These are phyloP conservation scores for Daucus carota DNA, from an alignment of 129 eudicot species.

Conservation along the genomic window DNA sequence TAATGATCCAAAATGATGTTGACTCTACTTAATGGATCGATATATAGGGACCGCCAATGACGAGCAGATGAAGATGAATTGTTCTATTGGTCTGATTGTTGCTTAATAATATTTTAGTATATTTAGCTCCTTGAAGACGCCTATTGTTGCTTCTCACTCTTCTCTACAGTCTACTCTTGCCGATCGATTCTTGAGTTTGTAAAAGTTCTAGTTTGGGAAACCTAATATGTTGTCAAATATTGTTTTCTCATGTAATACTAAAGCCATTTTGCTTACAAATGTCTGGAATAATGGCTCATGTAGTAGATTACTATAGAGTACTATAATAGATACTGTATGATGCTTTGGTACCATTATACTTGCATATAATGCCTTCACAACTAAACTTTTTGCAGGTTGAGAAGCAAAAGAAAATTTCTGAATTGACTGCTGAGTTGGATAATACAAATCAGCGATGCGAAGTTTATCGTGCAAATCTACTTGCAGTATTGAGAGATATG, in stretches of 20 bases:
- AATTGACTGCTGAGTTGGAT: constrained; percentile 25
- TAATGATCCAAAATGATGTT: neutral
- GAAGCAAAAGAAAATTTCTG: constrained; percentile 22
- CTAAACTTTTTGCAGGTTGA: constrained; percentile 14
- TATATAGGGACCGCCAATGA: neutral
- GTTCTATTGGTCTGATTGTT: neutral
- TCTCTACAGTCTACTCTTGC: neutral
- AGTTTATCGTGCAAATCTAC: constrained; percentile 29
- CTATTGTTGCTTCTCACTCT: neutral
- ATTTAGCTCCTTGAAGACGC: neutral
- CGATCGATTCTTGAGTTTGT: neutral
- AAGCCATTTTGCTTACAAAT: neutral
- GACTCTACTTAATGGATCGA: neutral
- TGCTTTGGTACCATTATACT: neutral
- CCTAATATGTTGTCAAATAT: neutral
- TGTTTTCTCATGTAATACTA: neutral
- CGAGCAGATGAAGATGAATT: neutral
- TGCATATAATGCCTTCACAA: neutral
- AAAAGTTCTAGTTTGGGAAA: neutral
- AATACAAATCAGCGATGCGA: constrained; percentile 20
- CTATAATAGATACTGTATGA: neutral
- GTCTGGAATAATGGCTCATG: neutral
- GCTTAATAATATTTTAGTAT: neutral
- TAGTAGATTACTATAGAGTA: neutral
- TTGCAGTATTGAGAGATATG: constrained; percentile 27